Evolutionary conservation across 257 asterid genomes (phyloP).

Genomic region (Eustoma russellianum): DNA sequence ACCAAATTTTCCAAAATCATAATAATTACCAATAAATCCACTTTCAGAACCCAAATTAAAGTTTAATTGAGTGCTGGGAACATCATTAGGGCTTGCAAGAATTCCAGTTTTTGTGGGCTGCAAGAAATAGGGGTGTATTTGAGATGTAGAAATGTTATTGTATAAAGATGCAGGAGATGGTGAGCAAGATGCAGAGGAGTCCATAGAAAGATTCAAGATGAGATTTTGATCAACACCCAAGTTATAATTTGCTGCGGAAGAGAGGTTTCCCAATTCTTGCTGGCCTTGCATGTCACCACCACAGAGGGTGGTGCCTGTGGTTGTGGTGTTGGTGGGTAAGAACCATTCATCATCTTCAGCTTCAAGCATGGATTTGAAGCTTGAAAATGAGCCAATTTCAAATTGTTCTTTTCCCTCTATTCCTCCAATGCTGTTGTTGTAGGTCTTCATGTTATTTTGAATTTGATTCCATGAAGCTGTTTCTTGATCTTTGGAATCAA

Average conservation of each 20-base stretch:
- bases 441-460: conserved; percentile 17
- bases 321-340: conserved; percentile 12
- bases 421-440: conserved; percentile 7
- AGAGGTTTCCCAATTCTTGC: conserved; percentile 26
- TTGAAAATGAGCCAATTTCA: conserved; percentile 46
- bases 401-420: conserved; percentile 28
- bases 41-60: conserved; percentile 46
- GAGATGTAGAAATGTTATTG: conserved; percentile 46
- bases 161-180: conserved; percentile 64
- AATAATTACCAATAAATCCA: conserved; percentile 43
- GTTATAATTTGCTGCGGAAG: conserved; percentile 40
- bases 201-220: conserved; percentile 34
- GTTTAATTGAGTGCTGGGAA: conserved; percentile 29
- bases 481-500: conserved; percentile 49
- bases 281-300: conserved; percentile 21
- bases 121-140: conserved; percentile 31
- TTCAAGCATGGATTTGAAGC: conserved; percentile 72
- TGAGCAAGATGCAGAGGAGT: conserved; percentile 78
- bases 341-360: conserved; percentile 64
- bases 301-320: conserved; percentile 3
- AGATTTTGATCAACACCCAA: conserved; percentile 31
- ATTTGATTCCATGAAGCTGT: conserved; percentile 39
- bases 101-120: conserved; percentile 20
- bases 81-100: conserved; percentile 11
- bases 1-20: conserved; percentile 20